Evolutionary conservation across 345 rosid species (phyloP), one percentile per base, ranked within the genome.

Genomic region (Pistacia integerrima): DNA sequence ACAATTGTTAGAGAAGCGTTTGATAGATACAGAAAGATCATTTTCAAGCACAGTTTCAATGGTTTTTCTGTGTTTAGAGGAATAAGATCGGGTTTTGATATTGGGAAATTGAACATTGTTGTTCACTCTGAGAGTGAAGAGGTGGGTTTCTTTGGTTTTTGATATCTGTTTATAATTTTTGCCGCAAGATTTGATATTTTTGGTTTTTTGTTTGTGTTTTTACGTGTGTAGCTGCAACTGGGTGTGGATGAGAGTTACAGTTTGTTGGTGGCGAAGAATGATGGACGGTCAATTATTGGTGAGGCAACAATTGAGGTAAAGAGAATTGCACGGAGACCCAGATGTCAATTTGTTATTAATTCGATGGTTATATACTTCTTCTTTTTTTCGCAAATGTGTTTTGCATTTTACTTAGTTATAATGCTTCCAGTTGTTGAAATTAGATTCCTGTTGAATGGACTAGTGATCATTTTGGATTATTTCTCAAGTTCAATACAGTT

Each of bases 291-390:
- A 5, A 86, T 86, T 74, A 69, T 85, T 44, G 89, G 90, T 76
- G 87, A 85, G 70, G 94, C 89, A 4, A 84, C 83, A 2, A 93
- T 96, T 69, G 94, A 93, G 98, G 97, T 95, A 78, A 80, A 63
- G 56, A 44, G 67, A 25, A 67, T 46, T 64, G 14, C 18, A 13
- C 4, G 57, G 57, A 14, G 4, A 54, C 5, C 57, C 57, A 18
- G 57, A 54, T 16, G 57, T 13, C 18, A 54, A 16, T 54, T 54
- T 14, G 17, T 16, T 48, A 7, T 66, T 64, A 12, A 25, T 48
- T 78, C 55, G 55, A 41, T 64, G 46, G 58, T 55, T 64, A 2
- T n/a, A 46, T 20, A 28, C 13, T 11, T 17, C 5, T 67, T 72
- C 20, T 11, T 57, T 22, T 11, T 57, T 22, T 67, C 58, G 18